Evolutionary conservation across 768 basidiomycete genomes (phyloP), one percentile per base, ranked within the genome.

Genomic region (Podaxis sp.): DNA sequence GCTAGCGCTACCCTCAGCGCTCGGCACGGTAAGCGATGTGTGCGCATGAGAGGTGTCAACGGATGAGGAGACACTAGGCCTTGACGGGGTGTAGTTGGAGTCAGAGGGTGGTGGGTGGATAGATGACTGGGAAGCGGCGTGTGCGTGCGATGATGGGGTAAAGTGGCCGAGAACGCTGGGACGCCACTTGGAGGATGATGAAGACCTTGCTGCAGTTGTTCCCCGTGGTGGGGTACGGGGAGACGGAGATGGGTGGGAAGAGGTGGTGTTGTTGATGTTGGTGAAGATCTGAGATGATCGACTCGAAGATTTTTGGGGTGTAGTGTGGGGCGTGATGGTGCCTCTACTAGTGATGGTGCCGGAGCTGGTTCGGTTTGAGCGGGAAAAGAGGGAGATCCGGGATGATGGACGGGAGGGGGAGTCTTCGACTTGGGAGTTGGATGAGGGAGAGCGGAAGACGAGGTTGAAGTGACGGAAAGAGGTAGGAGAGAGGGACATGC

Each of bases 151-250:
- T 57, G 79, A 68, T 59, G 83, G 79, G 30, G 82, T 76, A 68
- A 90, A 90, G 66, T 89, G 84, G 5, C 84, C 86, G 24, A 89
- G 72, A 24, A 90, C 82, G 65, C 81, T 85, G 11, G 89, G 87
- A n/a, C 86, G 80, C 84, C 84, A 87, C 73, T 76, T 82, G 55
- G 83, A 77, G 11, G 77, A 68, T 54, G 74, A 52, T 1, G 71
- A 55, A 26, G 68, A 63, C 52, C 62, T 70, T 6, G 44, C 30
- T 33, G 30, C 2, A 61, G 44, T 55, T 65, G 52, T 64, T 2
- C 67, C 60, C 26, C 59, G 61, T 15, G 65, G 67, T 36, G 64
- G 69, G 58, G 71, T 70, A 11, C 56, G 66, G 64, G 74, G 72
- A 38, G 82, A 69, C 17, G 80, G 78, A 44, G 83, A 80, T 57